Evolutionary conservation across 345 rosid genomes (phyloP).

Genomic region (Heritiera littoralis): DNA sequence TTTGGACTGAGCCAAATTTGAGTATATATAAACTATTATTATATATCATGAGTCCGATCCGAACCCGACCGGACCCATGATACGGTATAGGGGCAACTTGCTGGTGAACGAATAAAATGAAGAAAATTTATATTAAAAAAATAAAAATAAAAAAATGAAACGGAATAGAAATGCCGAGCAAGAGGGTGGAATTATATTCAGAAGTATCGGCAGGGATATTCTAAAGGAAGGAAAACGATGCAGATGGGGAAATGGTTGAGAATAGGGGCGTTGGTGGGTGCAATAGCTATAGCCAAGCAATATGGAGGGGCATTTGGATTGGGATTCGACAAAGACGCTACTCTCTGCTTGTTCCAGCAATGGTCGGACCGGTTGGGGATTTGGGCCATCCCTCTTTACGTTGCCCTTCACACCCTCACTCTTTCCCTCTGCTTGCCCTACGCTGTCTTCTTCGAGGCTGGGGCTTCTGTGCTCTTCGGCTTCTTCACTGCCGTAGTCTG

Average conservation of each 20-base stretch:
- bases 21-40: no score
- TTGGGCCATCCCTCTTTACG: constrained; percentile 91
- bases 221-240: neutral
- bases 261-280: constrained; percentile 39
- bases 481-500: constrained; percentile 79
- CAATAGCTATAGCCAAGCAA: constrained; percentile 36
- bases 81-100: no score
- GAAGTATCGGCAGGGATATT: neutral
- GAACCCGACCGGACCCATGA: no score
- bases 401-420: constrained; percentile 71
- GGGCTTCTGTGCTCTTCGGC: constrained; percentile 80
- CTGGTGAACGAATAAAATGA: no score
- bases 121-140: no score
- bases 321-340: constrained; percentile 61
- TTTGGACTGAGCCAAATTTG: no score
- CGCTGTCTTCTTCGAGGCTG: constrained; percentile 92
- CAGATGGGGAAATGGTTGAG: constrained; percentile 57
- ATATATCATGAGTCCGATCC: no score
- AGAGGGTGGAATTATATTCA: neutral
- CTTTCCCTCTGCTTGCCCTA: constrained; percentile 79
- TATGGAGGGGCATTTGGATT: constrained; percentile 48
- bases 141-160: no score
- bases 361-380: constrained; percentile 70
- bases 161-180: neutral
- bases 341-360: constrained; percentile 42